These are phyloP conservation scores for Lentinula edodes DNA, from an alignment of 768 basidiomycete species.

Conservation along the genomic window DNA sequence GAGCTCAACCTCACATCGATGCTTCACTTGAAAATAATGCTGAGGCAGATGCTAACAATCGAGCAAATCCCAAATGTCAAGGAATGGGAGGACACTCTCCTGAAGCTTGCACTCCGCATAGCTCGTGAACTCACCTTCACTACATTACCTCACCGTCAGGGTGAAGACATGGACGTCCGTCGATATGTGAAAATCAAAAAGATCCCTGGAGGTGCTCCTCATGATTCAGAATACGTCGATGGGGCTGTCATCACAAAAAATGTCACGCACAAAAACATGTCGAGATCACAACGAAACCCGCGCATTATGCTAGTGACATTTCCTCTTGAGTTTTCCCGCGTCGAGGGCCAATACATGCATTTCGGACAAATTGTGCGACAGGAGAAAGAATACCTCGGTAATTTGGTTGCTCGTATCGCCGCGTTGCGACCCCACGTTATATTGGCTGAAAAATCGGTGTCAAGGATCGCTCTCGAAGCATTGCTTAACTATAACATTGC, in stretches of 20 bases:
- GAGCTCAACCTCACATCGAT: constrained; percentile 84
- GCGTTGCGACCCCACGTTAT: constrained; percentile 89
- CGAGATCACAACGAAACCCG: constrained; percentile 74
- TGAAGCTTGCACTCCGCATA: constrained; percentile 78
- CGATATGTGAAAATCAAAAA: constrained; percentile 98
- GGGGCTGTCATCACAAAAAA: constrained; percentile 98
- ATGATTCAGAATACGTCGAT: constrained; percentile 94
- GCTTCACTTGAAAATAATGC: constrained; percentile 84
- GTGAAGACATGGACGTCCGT: constrained; percentile 92
- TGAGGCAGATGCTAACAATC: constrained; percentile 82
- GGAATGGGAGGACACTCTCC: constrained; percentile 86
- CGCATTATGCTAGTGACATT: constrained; percentile 96
- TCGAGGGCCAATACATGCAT: constrained; percentile 89
- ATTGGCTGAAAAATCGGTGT: constrained; percentile 87
- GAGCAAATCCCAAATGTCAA: constrained; percentile 76
- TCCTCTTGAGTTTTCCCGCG: constrained; percentile 88
- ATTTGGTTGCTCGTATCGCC: constrained; percentile 84
- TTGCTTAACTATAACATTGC: constrained; percentile 82
- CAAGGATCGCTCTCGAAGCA: constrained; percentile 82
- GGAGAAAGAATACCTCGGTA: constrained; percentile 88
- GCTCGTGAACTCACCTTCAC: constrained; percentile 83
- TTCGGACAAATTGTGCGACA: constrained; percentile 88
- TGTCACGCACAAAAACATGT: constrained; percentile 94
- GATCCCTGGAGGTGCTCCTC: constrained; percentile 88
- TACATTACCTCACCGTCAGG: constrained; percentile 61